Base-by-base conservation (phyloP, 306 rosid genomes). In the Crataegus laevigata region DNA sequence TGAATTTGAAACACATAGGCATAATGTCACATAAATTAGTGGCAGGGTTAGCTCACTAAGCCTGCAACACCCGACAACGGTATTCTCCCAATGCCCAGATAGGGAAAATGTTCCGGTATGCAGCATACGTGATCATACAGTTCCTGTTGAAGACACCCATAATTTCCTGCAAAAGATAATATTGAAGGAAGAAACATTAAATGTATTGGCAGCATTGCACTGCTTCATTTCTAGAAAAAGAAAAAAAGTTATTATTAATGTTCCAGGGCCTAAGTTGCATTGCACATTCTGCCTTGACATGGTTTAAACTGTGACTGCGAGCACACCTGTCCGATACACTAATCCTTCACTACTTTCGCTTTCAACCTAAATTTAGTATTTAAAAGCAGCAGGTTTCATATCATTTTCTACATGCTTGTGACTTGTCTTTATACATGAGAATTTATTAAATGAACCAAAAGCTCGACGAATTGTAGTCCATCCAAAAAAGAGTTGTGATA, bases 61-160 rank as follows among this genome's bases (percentile, higher is more conserved):
- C 75, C 85, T 77, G 81, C 80, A 88, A 78, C 55, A 90, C 92
- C 72, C 69, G 87, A 24, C 63, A 24, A 45, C 74, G 84, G 77
- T 90, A 92, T 50, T 92, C 97, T 69, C 96, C 97, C 85, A 92
- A 80, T 0, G 97, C 97, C 97, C 97, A 92, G 28, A 92, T 87
- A 19, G 97, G 97, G 84, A 92, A 92, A 78, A 90, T 88, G 82
- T 87, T 90, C 81, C 97, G 80, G 87, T 92, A 92, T 21, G 97
- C 88, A 18, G 97, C 82, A 11, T 92, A 92, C 21, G 90, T 78
- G 79, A 92, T 90, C 97, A 92, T 92, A 70, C 97, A 90, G 64
- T 92, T 92, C 82, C 76, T 77, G 69, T 92, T 92, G 93, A 92
- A 92, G 60, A 92, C 97, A 40, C 97, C 97, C 90, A 88, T 90